Percentiles rank a stretch among this genome's conserved stretches.
Conservation (phyloP, 257 asterid species). For the Nicotiana undulata region DNA sequence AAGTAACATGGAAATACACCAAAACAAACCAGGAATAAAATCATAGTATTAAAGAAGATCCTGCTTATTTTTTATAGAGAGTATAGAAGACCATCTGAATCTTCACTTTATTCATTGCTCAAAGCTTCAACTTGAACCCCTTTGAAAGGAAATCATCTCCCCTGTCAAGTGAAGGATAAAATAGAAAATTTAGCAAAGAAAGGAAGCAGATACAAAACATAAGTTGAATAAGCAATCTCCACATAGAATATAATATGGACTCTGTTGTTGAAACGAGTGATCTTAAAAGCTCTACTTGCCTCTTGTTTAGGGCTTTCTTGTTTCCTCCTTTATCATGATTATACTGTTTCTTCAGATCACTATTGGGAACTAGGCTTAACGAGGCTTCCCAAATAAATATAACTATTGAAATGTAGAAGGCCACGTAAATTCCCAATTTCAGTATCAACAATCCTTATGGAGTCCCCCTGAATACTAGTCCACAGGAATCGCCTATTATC, state of each 20-base stretch:
- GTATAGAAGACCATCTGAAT: not conserved
- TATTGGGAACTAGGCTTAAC: not conserved
- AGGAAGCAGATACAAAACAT: not conserved
- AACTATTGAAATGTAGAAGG: not conserved
- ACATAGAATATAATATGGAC: not conserved
- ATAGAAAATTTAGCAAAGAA: not conserved
- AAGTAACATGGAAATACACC: not conserved
- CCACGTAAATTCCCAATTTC: not conserved
- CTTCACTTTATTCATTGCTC: not conserved
- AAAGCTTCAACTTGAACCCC: slow-evolving; percentile 2
- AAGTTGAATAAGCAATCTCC: not conserved
- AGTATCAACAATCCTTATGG: not conserved
- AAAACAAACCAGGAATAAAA: not conserved
- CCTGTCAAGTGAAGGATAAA: not conserved
- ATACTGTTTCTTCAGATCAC: not conserved
- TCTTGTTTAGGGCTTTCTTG: too few relatives aligned
- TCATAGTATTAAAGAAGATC: too few relatives aligned
- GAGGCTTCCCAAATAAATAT: not conserved
- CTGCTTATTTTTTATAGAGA: not conserved
- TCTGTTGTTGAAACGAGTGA: not conserved
- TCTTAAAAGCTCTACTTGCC: not conserved
- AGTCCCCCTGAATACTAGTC: not conserved
- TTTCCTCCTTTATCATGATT: not conserved
- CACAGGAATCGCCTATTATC: not conserved
- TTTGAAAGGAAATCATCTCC: not conserved